Evolutionary conservation across 257 asterid species (phyloP), one percentile per base, ranked within the genome.

Genomic region (Jaltomata sinuosa): DNA sequence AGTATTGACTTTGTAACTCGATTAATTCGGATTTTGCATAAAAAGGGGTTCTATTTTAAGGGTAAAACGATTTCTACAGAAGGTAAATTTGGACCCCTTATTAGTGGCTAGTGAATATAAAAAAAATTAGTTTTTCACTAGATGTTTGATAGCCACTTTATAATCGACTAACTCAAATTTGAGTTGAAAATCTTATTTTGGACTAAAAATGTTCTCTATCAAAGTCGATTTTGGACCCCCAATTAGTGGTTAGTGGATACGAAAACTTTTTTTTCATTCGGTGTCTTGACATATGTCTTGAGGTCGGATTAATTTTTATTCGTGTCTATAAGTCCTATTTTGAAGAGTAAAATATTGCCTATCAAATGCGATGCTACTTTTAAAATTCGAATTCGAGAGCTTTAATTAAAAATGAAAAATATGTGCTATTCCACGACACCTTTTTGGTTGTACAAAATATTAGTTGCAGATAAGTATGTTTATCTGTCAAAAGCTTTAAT

Each of bases 161-260:
- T 62, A 1, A 12, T 2, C 3, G 6, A 6, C 5, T 65, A 32
- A 67, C 18, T 1, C 0, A 67, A 1, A 18, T 4, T 8, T 3
- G 14, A 0, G 2, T 21, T 2, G 0, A 8, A 67, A 32, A 67
- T 0, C 1, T 3, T 10, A 1, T 3, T 8, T 3, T 1, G 25
- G 8, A 29, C 8, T 62, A 29, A 14, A n/a, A 38, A 38, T 38
- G 0, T 8, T 38, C 42, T 38, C 6, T 38, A 42, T 42, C 49
- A 42, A 42, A 42, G 49, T 8, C 11, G 49, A 42, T 4, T 38
- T 6, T 38, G 8, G 8, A n/a, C 42, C 42, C 42, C 8, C 42
- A 38, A 38, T 55, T 7, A 21, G 1, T 21, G 64, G 53, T 21
- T 55, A 11, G 68, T 59, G 68, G 16, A 59, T 25, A 25, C 68